phyloP scores from a whole-genome alignment of 106 monocot species.

The Platanthera zijinensis region DNA sequence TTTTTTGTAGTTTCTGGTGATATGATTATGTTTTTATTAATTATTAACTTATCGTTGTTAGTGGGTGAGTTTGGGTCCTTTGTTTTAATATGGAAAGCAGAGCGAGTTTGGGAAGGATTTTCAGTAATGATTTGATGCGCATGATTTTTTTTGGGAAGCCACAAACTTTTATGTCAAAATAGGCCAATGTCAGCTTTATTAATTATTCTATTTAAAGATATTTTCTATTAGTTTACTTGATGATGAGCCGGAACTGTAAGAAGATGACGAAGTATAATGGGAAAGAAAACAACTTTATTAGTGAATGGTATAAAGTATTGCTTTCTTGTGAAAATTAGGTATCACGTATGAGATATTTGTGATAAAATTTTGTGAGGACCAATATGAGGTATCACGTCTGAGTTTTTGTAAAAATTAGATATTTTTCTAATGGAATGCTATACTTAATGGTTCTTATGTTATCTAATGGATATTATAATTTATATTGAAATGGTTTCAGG shows the following conservation, averaged over 20 bases:
- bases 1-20: background rate
- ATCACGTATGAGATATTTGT: background rate
- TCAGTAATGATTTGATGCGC: background rate
- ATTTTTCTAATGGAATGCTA: background rate
- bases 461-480: background rate
- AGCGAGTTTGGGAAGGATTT: background rate
- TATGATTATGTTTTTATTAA: background rate
- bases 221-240: background rate
- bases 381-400: background rate
- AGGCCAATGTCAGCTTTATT: background rate
- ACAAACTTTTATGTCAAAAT: background rate
- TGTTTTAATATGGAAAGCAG: background rate
- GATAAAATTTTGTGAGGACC: background rate
- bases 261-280: background rate
- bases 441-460: background rate
- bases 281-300: background rate
- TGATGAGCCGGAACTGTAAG: background rate
- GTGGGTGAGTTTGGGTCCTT: background rate
- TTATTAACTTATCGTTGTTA: background rate
- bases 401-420: background rate
- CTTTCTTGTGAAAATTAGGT: background rate
- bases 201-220: background rate
- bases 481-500: constrained; percentile 21
- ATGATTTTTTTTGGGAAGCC: background rate
- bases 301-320: background rate